Percentiles rank a stretch among this genome's conserved stretches.
Evolutionary conservation across 1,284 basidiomycete genomes (phyloP).

Genomic region (Sutorius eximius): DNA sequence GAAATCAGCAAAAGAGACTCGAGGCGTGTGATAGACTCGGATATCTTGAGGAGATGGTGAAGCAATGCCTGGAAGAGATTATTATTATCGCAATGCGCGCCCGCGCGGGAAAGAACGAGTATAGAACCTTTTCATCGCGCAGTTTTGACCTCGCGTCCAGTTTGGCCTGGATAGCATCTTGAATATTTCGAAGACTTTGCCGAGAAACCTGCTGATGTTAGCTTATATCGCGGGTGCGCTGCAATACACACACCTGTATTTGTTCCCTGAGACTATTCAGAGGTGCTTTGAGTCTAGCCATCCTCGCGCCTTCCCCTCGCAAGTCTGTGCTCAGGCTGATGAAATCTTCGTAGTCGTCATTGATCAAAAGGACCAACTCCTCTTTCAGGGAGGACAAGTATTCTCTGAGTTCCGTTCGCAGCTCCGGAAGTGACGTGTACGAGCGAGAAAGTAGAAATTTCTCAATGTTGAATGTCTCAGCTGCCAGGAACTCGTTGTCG

Average conservation of each 20-base stretch:
- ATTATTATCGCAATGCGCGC: constrained; percentile 3
- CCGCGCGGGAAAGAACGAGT: not conserved
- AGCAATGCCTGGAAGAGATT: constrained; percentile 62
- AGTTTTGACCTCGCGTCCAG: constrained; percentile 71
- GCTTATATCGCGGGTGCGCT: not conserved
- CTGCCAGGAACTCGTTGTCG: constrained; percentile 69
- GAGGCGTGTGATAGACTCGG: constrained; percentile 80
- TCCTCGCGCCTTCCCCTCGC: constrained; percentile 74
- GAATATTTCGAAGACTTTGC: constrained; percentile 60
- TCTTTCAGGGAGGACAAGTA: constrained; percentile 85
- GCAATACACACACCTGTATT: constrained; percentile 53
- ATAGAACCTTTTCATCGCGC: constrained; percentile 79
- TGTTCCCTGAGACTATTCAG: constrained; percentile 62
- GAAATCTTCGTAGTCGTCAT: constrained; percentile 97
- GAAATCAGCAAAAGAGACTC: constrained; percentile 76
- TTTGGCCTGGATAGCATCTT: constrained; percentile 75
- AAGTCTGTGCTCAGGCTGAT: constrained; percentile 92
- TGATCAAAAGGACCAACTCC: constrained; percentile 92
- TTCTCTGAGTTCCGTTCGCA: constrained; percentile 83
- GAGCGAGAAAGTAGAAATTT: constrained; percentile 86
- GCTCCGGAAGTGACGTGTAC: constrained; percentile 83
- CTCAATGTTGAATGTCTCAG: constrained; percentile 77
- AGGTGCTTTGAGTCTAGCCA: constrained; percentile 68
- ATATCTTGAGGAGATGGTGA: constrained; percentile 84
- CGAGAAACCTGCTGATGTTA: constrained; percentile 54